phyloP scores from a whole-genome alignment of 805 yeast species.

The Lachancea waltii region DNA sequence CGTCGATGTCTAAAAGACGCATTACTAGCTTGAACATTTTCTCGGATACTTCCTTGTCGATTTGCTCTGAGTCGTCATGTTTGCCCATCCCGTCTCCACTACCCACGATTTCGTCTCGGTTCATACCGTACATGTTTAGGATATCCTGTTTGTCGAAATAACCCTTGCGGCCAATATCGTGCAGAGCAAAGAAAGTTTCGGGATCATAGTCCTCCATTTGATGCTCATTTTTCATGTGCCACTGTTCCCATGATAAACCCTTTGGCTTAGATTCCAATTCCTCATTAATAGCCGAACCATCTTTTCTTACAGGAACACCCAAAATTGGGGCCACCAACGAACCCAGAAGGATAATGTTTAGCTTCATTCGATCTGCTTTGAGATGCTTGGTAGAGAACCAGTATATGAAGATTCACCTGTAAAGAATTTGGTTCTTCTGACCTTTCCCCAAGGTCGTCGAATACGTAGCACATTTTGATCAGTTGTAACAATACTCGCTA shows the following conservation, averaged over 20 bases:
- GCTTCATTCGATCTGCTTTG: not conserved
- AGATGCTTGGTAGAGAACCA: no score
- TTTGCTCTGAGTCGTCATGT: conserved; percentile 59
- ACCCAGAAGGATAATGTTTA: not conserved
- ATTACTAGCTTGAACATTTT: conserved; percentile 52
- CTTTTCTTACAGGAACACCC: conserved; percentile 8
- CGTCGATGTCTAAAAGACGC: conserved; percentile 54
- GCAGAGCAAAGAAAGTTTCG: conserved; percentile 69
- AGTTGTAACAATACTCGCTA: conserved; percentile 36
- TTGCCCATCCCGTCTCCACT: conserved; percentile 86
- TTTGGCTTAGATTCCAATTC: conserved; percentile 42
- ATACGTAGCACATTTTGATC: conserved; percentile 2
- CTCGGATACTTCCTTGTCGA: conserved; percentile 46
- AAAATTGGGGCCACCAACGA: conserved; percentile 8
- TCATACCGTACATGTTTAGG: conserved; percentile 72
- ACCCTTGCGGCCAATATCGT: conserved; percentile 62
- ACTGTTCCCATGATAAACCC: conserved; percentile 64
- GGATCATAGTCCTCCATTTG: conserved; percentile 68
- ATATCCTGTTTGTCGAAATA: conserved; percentile 56
- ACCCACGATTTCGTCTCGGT: conserved; percentile 68
- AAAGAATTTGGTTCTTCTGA: not conserved
- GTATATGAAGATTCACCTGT: no score
- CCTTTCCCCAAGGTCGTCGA: not conserved
- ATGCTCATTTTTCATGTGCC: conserved; percentile 93
- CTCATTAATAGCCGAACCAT: conserved; percentile 23